Conservation (phyloP, 2,329 filamentous ascomycete genomes). For the Nothomitra cinnamomea region DNA sequence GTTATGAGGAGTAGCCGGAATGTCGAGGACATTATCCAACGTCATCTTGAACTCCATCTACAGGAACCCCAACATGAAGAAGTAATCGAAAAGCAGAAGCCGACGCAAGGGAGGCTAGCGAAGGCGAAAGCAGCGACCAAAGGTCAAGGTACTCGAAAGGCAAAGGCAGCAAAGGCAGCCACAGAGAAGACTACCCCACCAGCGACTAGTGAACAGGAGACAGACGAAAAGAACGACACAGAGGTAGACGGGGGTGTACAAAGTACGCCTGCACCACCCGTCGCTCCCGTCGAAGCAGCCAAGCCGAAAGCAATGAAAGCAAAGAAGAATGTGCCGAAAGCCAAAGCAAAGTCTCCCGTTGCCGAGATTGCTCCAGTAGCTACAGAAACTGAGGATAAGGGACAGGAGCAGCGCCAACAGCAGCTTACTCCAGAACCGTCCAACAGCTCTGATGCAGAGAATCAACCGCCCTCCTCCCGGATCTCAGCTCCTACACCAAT, state of each 20-base stretch:
- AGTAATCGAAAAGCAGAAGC: not conserved
- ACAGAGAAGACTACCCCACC: not conserved
- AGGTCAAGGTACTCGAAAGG: not conserved
- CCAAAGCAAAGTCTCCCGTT: not conserved
- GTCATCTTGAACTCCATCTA: not conserved
- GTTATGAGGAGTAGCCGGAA: not conserved
- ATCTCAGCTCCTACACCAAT: constrained; percentile 22
- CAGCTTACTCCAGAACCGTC: not conserved
- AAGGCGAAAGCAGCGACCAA: not conserved
- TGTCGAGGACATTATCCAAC: not conserved
- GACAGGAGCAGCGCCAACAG: not conserved
- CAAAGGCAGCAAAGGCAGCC: not conserved
- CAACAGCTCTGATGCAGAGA: constrained; percentile 55
- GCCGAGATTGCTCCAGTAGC: not conserved
- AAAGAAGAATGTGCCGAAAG: too few species aligned
- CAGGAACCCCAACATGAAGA: not conserved
- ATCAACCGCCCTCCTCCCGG: constrained; percentile 54
- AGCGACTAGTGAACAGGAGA: not conserved
- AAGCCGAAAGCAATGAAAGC: too few species aligned
- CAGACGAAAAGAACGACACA: not conserved
- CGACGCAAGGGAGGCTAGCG: constrained; percentile 1
- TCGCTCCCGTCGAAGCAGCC: too few species aligned
- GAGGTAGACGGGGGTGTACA: not conserved
- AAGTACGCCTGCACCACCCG: too few species aligned
- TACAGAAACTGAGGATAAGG: not conserved